Conservation (phyloP, 1,139 yeast genomes). For the Torulaspora pretoriensis region DNA sequence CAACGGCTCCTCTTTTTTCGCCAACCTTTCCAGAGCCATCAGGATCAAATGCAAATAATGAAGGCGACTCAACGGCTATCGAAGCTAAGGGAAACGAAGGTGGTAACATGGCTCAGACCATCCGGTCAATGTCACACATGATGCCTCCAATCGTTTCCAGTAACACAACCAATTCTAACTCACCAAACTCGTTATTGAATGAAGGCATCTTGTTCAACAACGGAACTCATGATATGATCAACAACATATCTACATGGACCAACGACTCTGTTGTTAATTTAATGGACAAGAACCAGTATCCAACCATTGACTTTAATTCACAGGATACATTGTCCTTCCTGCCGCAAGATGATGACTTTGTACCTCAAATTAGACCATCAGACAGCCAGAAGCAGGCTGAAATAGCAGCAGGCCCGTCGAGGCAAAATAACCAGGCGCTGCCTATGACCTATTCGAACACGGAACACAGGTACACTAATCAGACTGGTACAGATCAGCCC, state of each 20-base stretch:
- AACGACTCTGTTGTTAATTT: slow-evolving; percentile 28
- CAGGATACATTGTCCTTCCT: slow-evolving; percentile 5
- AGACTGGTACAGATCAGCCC: neutral
- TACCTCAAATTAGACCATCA: neutral
- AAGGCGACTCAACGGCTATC: neutral
- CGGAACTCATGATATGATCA: slow-evolving; percentile 56
- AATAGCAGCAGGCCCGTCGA: neutral
- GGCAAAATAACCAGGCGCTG: neutral
- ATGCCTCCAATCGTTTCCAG: slow-evolving; percentile 2
- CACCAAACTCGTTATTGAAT: slow-evolving; percentile 11
- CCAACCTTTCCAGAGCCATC: neutral
- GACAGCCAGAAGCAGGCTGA: neutral
- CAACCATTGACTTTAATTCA: neutral
- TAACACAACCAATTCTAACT: slow-evolving; percentile 5
- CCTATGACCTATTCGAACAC: neutral
- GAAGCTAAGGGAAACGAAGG: neutral
- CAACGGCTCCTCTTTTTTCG: neutral
- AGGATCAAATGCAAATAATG: neutral
- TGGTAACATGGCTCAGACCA: neutral
- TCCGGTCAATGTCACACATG: slow-evolving; percentile 4
- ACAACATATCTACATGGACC: slow-evolving; percentile 59
- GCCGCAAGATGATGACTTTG: slow-evolving; percentile 7
- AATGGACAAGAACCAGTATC: slow-evolving; percentile 15
- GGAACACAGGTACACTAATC: neutral
- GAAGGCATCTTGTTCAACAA: slow-evolving; percentile 41